Percentiles rank a stretch among this genome's conserved stretches.
phyloP scores from a whole-genome alignment of 2,329 filamentous ascomycete species.

The Fusarium illudens region DNA sequence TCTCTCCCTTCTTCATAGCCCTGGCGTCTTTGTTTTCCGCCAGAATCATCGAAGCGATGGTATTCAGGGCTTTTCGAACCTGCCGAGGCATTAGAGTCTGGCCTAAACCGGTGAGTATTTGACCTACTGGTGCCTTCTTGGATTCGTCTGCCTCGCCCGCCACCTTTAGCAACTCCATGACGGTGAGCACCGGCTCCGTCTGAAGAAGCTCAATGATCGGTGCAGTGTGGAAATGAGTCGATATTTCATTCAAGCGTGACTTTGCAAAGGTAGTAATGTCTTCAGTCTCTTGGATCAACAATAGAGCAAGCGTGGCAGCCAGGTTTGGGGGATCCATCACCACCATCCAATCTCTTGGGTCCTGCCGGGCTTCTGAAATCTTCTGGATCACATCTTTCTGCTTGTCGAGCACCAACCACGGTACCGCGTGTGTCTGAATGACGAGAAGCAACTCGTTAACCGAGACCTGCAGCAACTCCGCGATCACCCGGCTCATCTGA shows the following conservation, averaged over 20 bases:
- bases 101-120: not conserved
- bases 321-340: conserved; percentile 66
- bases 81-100: conserved; percentile 45
- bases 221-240: conserved; percentile 72
- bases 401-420: conserved; percentile 83
- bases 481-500: conserved; percentile 82
- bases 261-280: conserved; percentile 72
- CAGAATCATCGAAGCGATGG: conserved; percentile 55
- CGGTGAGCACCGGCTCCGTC: conserved; percentile 77
- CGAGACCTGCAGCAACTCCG: conserved; percentile 80
- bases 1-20: conserved; percentile 59
- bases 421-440: conserved; percentile 83
- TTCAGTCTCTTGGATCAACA: conserved; percentile 65
- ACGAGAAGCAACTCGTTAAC: conserved; percentile 77
- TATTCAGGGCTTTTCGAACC: conserved; percentile 58
- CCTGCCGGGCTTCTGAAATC: conserved; percentile 80
- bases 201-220: conserved; percentile 75
- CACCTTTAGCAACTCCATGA: conserved; percentile 82
- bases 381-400: conserved; percentile 80
- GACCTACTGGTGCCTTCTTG: conserved; percentile 65
- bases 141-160: conserved; percentile 73
- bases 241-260: conserved; percentile 72
- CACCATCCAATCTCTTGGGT: conserved; percentile 66
- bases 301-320: conserved; percentile 64
- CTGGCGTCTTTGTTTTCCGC: conserved; percentile 53